Percentiles rank a stretch among this genome's conserved stretches.
Evolutionary conservation across 2,329 filamentous ascomycete species (phyloP).

Genomic region (Chaetomium sp.): DNA sequence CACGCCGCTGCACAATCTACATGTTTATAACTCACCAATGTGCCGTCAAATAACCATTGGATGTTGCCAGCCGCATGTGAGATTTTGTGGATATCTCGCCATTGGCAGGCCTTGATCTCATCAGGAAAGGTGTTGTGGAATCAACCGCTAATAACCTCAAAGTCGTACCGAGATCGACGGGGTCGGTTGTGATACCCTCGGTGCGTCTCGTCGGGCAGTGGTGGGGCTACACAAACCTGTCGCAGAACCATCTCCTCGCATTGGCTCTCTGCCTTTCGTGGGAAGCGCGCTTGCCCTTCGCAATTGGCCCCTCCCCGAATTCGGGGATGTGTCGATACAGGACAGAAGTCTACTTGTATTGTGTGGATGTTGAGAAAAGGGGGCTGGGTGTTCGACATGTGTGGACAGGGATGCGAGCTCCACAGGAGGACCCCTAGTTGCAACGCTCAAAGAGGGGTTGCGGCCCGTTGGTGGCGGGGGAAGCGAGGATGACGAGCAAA

Average conservation of each 20-base stretch:
- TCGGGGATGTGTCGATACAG: slow-evolving; percentile 6
- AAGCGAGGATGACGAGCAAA: slow-evolving; percentile 24
- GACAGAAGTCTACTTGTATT: slow-evolving; percentile 15
- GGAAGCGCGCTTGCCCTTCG: slow-evolving; percentile 27
- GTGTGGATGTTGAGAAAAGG: slow-evolving; percentile 11
- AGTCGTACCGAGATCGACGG: slow-evolving; percentile 24
- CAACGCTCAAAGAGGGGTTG: slow-evolving; percentile 25
- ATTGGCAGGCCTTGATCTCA: background rate
- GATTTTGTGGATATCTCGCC: background rate
- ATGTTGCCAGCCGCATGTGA: background rate
- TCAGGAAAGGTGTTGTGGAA: background rate
- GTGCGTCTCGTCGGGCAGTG: slow-evolving; percentile 25
- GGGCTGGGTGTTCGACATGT: slow-evolving; percentile 21
- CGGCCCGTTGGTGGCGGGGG: slow-evolving; percentile 23
- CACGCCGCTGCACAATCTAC: background rate
- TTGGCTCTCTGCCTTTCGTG: slow-evolving; percentile 16
- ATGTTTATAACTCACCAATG: background rate
- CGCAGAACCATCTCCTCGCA: slow-evolving; percentile 9
- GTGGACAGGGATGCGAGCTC: slow-evolving; percentile 19
- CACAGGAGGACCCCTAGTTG: slow-evolving; percentile 20
- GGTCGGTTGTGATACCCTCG: slow-evolving; percentile 20
- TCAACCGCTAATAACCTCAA: background rate
- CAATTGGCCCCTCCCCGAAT: slow-evolving; percentile 15
- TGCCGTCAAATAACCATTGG: background rate
- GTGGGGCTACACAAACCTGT: slow-evolving; percentile 24